Percentiles rank a stretch among this genome's conserved stretches.
Conservation (phyloP, 176 grass and related monocot species). For the Otatea glauca region DNA sequence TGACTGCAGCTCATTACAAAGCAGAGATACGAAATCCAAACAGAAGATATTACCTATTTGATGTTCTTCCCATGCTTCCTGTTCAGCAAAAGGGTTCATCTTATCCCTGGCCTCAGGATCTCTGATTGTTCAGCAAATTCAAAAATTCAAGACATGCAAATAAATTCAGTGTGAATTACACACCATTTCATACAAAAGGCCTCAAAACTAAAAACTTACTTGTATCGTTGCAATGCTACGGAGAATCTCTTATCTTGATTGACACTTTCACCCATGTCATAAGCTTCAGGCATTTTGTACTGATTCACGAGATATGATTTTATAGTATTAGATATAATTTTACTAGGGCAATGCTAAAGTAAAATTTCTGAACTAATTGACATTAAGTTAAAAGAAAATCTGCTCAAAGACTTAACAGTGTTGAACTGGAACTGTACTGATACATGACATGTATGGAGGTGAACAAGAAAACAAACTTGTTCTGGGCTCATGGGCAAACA, state of each 20-base stretch:
- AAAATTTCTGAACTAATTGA: neutral
- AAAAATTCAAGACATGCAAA: slow-evolving; percentile 18
- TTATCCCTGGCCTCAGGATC: slow-evolving; percentile 82
- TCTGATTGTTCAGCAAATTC: slow-evolving; percentile 49
- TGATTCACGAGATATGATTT: slow-evolving; percentile 37
- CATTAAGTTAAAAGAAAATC: neutral
- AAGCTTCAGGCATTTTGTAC: slow-evolving; percentile 98
- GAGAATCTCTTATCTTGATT: slow-evolving; percentile 99
- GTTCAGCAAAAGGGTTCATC: slow-evolving; percentile 99
- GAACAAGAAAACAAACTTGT: slow-evolving; percentile 12
- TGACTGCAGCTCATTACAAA: neutral
- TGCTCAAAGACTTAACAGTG: slow-evolving; percentile 18
- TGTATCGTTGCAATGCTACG: slow-evolving; percentile 77
- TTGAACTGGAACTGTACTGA: neutral
- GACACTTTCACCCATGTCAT: slow-evolving; percentile 81
- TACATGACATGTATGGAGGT: slow-evolving; percentile 4
- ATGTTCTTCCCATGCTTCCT: slow-evolving; percentile 97
- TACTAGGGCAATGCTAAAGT: neutral
- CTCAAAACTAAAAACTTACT: slow-evolving; percentile 38
- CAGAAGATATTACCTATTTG: slow-evolving; percentile 70
- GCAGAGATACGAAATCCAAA: neutral
- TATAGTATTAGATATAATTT: slow-evolving; percentile 3
- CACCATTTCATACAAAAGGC: neutral
- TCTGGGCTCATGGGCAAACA: neutral
- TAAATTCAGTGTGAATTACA: slow-evolving; percentile 16